Base-by-base conservation (phyloP, 768 basidiomycete genomes). In the Harrya chromipes region DNA sequence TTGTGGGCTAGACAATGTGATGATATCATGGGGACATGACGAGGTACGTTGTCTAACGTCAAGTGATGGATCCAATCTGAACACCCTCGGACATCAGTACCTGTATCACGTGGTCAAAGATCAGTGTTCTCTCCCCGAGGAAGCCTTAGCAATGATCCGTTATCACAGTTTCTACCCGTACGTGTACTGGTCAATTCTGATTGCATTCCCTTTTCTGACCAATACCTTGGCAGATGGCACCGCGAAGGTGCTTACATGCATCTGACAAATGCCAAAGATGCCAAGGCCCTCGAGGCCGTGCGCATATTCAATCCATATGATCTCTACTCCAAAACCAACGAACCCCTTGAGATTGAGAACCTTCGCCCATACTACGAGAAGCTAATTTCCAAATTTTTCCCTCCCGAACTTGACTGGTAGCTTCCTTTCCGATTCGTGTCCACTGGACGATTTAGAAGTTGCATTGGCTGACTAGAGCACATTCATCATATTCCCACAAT, bases 111-210 rank as follows among this genome's bases (percentile, higher is more conserved):
- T 94, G 55, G 71, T 90, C 53, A 91, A 90, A 68, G 83, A 84
- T 56, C 92, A 94, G 65, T 84, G 83, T 54, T 78, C 76, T 4
- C 82, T 94, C 0, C 92, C 92, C 4, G 77, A 78, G 34, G 92
- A 90, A 58, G 92, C 79, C 0, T 75, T 95, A 24, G 84, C 87
- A 8, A 95, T 95, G 92, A 91, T 95, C 62, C 83, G 93, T 27
- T 95, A 90, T 66, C 93, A 94, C 72, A 90, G 87, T 60, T 95
- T 94, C 77, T 95, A 94, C 71, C 92, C 93, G 69, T 82, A 59
- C 43, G 80, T 66, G 10, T 17, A 43, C 26, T 45, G 40, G 36
- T 24, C 23, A n/a, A 29, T 11, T 8, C 27, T 20, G 6, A 17
- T 36, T 38, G 33, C 12, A 0, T 27, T 43, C 23, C 37, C 21